Evolutionary conservation across 805 yeast species (phyloP).

Genomic region (Spathaspora hagerdaliae): DNA sequence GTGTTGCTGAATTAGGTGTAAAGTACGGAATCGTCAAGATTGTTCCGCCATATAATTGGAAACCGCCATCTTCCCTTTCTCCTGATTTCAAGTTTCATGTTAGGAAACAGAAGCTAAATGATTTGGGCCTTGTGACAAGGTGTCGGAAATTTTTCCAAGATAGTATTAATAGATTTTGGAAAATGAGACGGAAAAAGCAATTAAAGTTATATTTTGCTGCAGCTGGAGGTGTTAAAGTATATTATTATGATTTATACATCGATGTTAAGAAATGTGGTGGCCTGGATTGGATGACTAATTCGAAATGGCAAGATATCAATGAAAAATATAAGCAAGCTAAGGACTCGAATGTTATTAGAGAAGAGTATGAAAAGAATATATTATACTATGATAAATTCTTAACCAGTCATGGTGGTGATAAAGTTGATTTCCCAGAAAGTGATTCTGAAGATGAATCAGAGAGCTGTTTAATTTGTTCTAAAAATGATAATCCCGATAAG

Average conservation of each 20-base stretch:
- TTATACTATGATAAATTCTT: slow-evolving; percentile 31
- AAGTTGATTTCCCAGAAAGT: slow-evolving; percentile 27
- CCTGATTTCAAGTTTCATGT: slow-evolving; percentile 59
- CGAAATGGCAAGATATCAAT: slow-evolving; percentile 22
- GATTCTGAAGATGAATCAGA: slow-evolving; percentile 31
- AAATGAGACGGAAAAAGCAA: slow-evolving; percentile 36
- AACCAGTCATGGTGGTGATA: slow-evolving; percentile 16
- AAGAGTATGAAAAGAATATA: slow-evolving; percentile 21
- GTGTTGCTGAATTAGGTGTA: slow-evolving; percentile 38
- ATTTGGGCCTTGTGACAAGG: slow-evolving; percentile 59
- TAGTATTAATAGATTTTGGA: slow-evolving; percentile 55
- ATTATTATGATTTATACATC: slow-evolving; percentile 37
- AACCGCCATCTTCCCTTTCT: slow-evolving; percentile 54
- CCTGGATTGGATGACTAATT: slow-evolving; percentile 10
- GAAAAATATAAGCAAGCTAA: slow-evolving; percentile 17
- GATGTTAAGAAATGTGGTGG: slow-evolving; percentile 27
- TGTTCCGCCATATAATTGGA: slow-evolving; percentile 51
- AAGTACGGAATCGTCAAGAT: slow-evolving; percentile 50
- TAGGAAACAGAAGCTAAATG: slow-evolving; percentile 62
- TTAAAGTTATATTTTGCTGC: slow-evolving; percentile 18
- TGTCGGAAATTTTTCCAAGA: slow-evolving; percentile 58
- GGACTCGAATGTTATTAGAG: slow-evolving; percentile 13
- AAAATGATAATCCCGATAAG: slow-evolving; percentile 38
- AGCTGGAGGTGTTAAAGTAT: slow-evolving; percentile 11
- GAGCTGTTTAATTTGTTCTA: slow-evolving; percentile 47